Percentiles rank a stretch among this genome's conserved stretches.
phyloP scores from a whole-genome alignment of 1,284 basidiomycete genomes.

The Pterulicium gracile region DNA sequence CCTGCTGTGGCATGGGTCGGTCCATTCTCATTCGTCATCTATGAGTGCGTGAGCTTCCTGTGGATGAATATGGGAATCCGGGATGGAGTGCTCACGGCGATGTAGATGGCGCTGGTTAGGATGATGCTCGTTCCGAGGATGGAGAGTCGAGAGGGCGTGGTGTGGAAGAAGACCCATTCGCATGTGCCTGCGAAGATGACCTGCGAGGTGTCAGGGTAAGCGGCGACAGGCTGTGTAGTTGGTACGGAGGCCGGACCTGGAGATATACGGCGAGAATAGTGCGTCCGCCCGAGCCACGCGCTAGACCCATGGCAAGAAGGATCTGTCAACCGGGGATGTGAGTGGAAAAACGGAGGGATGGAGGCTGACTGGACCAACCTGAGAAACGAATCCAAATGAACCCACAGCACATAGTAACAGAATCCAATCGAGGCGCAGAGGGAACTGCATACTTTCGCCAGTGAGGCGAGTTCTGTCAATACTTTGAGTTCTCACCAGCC shows the following conservation, averaged over 20 bases:
- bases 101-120: conserved; percentile 45
- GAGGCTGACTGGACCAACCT: conserved; percentile 24
- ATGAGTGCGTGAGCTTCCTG: too few species aligned
- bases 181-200: conserved; percentile 51
- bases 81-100: conserved; percentile 21
- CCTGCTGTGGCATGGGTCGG: too few species aligned
- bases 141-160: conserved; percentile 39
- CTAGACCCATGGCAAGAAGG: conserved; percentile 52
- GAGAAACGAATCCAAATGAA: conserved; percentile 49
- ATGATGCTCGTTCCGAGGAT: conserved; percentile 48
- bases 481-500: conserved; percentile 8
- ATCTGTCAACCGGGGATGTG: conserved; percentile 30
- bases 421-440: conserved; percentile 35
- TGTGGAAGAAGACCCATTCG: conserved; percentile 52
- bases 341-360: too few species aligned
- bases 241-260: conserved; percentile 25
- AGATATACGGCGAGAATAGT: conserved; percentile 53
- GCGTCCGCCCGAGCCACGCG: conserved; percentile 52
- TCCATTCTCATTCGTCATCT: too few species aligned
- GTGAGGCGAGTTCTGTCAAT: conserved; percentile 30
- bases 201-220: conserved; percentile 17
- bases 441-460: conserved; percentile 31
- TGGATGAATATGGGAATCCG: too few species aligned
- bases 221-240: background rate
- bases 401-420: conserved; percentile 35